Percentiles rank a stretch among this genome's conserved stretches.
Evolutionary conservation across 768 basidiomycete species (phyloP).

Genomic region (Suillus luteus): DNA sequence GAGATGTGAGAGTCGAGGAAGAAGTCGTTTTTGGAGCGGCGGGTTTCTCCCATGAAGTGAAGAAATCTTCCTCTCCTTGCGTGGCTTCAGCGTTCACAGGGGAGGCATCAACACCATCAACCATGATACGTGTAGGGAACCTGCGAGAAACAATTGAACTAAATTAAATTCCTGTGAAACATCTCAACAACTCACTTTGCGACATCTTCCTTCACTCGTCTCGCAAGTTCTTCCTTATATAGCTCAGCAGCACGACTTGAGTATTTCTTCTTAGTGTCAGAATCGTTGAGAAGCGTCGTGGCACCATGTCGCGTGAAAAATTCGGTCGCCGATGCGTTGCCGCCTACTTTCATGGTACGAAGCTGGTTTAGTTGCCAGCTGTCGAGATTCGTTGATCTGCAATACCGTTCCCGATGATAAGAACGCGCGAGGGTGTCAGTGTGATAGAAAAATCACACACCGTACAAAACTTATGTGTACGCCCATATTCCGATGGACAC

Average conservation of each 20-base stretch:
- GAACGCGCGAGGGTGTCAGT: slow-evolving; percentile 7
- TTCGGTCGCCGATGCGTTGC: slow-evolving; percentile 82
- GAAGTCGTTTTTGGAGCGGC: slow-evolving; percentile 53
- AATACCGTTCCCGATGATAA: slow-evolving; percentile 17
- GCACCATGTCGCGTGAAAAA: slow-evolving; percentile 92
- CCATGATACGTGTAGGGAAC: slow-evolving; percentile 71
- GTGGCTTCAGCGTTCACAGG: slow-evolving; percentile 41
- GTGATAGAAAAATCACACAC: slow-evolving; percentile 44
- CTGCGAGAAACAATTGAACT: slow-evolving; percentile 39
- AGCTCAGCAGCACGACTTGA: slow-evolving; percentile 78
- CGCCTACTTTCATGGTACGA: slow-evolving; percentile 95
- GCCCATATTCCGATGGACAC: slow-evolving; percentile 93
- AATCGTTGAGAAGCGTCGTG: slow-evolving; percentile 61
- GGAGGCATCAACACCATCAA: slow-evolving; percentile 75
- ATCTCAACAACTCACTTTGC: slow-evolving; percentile 49
- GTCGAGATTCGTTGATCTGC: slow-evolving; percentile 94
- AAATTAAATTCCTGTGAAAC: background rate
- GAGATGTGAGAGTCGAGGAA: slow-evolving; percentile 50
- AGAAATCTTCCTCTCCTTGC: slow-evolving; percentile 87
- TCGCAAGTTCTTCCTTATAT: slow-evolving; percentile 90
- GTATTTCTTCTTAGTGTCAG: slow-evolving; percentile 90
- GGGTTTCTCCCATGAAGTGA: slow-evolving; percentile 95
- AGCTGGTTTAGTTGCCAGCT: slow-evolving; percentile 90
- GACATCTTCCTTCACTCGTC: slow-evolving; percentile 76
- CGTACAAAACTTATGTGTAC: slow-evolving; percentile 98